phyloP scores from a whole-genome alignment of 768 basidiomycete genomes.

The Hydnomerulius pinastri region DNA sequence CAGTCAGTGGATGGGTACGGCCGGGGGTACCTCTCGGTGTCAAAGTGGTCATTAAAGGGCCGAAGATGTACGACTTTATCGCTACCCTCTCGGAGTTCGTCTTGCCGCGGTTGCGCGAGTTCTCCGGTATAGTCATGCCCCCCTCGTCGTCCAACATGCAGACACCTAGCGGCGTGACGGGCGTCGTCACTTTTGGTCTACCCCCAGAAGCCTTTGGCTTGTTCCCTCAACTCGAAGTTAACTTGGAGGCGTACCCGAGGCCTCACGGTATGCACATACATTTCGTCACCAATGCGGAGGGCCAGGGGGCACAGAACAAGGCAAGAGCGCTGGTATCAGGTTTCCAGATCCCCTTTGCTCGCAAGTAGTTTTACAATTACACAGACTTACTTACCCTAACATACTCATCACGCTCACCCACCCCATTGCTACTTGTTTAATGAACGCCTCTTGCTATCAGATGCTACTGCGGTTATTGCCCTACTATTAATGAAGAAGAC shows the following conservation, averaged over 20 bases:
- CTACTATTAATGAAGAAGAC: conserved; percentile 24
- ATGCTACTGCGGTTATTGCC: conserved; percentile 13
- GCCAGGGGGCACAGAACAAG: conserved; percentile 86
- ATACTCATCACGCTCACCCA: neutral
- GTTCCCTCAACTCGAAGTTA: conserved; percentile 97
- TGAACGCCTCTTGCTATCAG: neutral
- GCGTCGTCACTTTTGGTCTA: conserved; percentile 89
- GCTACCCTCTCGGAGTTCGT: conserved; percentile 90
- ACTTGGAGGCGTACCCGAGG: conserved; percentile 85
- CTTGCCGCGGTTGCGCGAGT: conserved; percentile 91
- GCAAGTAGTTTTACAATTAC: conserved; percentile 34
- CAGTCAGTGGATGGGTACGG: conserved; percentile 81
- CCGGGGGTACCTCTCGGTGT: conserved; percentile 81
- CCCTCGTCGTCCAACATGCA: conserved; percentile 66
- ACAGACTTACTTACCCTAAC: neutral
- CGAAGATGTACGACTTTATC: conserved; percentile 94
- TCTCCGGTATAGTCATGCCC: conserved; percentile 81
- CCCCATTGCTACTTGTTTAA: neutral
- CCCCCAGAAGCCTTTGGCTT: conserved; percentile 81
- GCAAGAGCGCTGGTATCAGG: conserved; percentile 87
- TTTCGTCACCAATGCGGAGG: conserved; percentile 86
- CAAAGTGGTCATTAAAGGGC: conserved; percentile 88
- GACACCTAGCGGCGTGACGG: conserved; percentile 76
- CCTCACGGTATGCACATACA: conserved; percentile 92
- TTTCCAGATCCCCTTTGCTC: conserved; percentile 86